A percentile compares a stretch with the other conserved stretches of the same genome.
Evolutionary conservation across 805 yeast species (phyloP).

Genomic region (Myxozyma nipponensis): DNA sequence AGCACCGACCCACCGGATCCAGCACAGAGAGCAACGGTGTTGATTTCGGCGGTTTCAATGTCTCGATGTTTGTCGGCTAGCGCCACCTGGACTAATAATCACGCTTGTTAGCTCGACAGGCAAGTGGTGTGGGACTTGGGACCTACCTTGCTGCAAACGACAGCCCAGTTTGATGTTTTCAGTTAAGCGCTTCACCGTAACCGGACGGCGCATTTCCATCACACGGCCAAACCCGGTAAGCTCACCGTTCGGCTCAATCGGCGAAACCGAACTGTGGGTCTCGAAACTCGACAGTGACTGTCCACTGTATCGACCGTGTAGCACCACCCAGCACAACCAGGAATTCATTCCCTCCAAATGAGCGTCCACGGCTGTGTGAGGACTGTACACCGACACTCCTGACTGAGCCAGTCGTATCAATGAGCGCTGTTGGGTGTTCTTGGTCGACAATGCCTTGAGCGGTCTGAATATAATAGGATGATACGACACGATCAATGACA

Average conservation of each 20-base stretch:
- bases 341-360: conserved; percentile 92
- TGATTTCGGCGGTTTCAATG: conserved; percentile 39
- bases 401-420: conserved; percentile 65
- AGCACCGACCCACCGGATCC: conserved; percentile 89
- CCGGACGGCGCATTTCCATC: no score
- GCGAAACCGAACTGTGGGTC: no score
- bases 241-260: no score
- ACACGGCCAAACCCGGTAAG: no score
- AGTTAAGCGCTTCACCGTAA: no score
- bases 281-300: no score
- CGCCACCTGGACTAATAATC: conserved; percentile 63
- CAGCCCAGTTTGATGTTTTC: no score
- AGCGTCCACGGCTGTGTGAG: conserved; percentile 96
- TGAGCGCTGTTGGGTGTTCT: conserved; percentile 78
- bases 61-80: conserved; percentile 34
- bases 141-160: no score
- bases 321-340: conserved; percentile 72
- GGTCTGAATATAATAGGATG: conserved; percentile 91
- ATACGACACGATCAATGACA: conserved; percentile 50
- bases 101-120: no score
- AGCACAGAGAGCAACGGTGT: conserved; percentile 80
- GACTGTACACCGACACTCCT: conserved; percentile 86
- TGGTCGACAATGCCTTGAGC: conserved; percentile 63
- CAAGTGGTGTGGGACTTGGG: no score
- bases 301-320: no score